phyloP scores from a whole-genome alignment of 257 asterid species.

The Salvia splendens region DNA sequence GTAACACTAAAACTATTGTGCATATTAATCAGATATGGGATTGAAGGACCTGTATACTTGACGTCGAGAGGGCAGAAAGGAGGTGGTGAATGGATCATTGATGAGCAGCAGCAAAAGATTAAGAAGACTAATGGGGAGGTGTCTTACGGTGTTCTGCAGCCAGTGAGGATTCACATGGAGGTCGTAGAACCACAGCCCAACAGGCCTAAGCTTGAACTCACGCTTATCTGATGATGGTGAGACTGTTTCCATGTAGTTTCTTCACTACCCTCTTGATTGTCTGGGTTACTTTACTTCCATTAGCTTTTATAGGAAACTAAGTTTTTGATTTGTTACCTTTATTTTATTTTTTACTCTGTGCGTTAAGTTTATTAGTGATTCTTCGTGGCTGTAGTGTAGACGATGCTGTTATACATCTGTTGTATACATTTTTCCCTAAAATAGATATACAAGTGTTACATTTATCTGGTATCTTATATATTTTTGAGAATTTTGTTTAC shows the following conservation, averaged over 20 bases:
- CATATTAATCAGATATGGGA: conserved; percentile 68
- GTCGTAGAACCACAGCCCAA: conserved; percentile 96
- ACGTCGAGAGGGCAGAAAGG: conserved; percentile 56
- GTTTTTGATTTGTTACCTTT: neutral
- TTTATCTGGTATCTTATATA: neutral
- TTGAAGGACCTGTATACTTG: conserved; percentile 91
- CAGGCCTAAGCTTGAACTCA: conserved; percentile 88
- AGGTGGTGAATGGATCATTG: conserved; percentile 74
- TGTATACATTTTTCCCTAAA: neutral
- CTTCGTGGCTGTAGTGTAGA: neutral
- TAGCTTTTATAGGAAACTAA: neutral
- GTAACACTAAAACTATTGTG: neutral
- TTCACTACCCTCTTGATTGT: neutral
- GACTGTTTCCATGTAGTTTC: neutral
- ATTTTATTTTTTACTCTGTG: neutral
- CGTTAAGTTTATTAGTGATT: neutral
- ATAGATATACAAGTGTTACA: neutral
- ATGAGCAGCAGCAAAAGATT: conserved; percentile 78
- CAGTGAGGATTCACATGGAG: conserved; percentile 81
- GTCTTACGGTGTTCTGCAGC: conserved; percentile 73
- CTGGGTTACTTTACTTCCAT: neutral
- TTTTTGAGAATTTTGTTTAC: neutral
- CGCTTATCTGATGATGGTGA: conserved; percentile 46
- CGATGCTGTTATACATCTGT: neutral
- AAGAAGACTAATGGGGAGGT: conserved; percentile 52